Conservation (phyloP, 169 alveolate genomes). For the Cryptosporidium felis region DNA sequence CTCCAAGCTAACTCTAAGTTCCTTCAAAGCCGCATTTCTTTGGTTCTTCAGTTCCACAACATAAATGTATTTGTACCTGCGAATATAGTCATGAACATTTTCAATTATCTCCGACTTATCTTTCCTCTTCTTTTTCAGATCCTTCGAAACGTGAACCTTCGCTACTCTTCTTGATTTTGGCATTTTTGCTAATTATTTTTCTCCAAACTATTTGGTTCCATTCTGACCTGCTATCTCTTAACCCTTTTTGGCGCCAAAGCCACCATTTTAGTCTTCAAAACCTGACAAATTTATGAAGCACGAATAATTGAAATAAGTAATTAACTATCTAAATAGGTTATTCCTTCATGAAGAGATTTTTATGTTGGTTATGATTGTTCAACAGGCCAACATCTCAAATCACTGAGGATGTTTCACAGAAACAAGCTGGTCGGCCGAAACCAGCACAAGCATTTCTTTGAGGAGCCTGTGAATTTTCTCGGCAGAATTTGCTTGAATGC, state of each 20-base stretch:
- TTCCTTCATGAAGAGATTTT: too few relatives aligned
- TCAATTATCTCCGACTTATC: slow-evolving; percentile 46
- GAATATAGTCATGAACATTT: slow-evolving; percentile 33
- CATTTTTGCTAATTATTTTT: not conserved
- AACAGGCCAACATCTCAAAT: too few relatives aligned
- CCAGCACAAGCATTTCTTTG: slow-evolving; percentile 31
- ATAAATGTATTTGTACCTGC: slow-evolving; percentile 68
- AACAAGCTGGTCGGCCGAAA: slow-evolving; percentile 58
- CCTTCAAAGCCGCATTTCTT: slow-evolving; percentile 77
- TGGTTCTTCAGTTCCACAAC: slow-evolving; percentile 76
- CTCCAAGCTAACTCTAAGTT: slow-evolving; percentile 71
- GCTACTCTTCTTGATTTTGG: slow-evolving; percentile 31
- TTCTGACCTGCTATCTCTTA: too few relatives aligned
- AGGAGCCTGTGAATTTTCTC: slow-evolving; percentile 56
- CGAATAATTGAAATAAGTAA: too few relatives aligned
- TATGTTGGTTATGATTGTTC: too few relatives aligned
- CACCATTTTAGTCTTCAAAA: too few relatives aligned
- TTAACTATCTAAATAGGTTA: too few relatives aligned
- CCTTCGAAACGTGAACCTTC: slow-evolving; percentile 1
- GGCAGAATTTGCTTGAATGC: slow-evolving; percentile 23
- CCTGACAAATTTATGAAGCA: too few relatives aligned
- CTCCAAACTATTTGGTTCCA: too few relatives aligned
- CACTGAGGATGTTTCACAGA: slow-evolving; percentile 6
- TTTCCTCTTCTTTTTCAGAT: slow-evolving; percentile 24
- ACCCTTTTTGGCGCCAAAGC: too few relatives aligned